A percentile compares a stretch with the other conserved stretches of the same genome.
These are phyloP conservation scores for Talaromyces stipitatus DNA, from an alignment of 495 filamentous ascomycete genomes.

Conservation along the genomic window DNA sequence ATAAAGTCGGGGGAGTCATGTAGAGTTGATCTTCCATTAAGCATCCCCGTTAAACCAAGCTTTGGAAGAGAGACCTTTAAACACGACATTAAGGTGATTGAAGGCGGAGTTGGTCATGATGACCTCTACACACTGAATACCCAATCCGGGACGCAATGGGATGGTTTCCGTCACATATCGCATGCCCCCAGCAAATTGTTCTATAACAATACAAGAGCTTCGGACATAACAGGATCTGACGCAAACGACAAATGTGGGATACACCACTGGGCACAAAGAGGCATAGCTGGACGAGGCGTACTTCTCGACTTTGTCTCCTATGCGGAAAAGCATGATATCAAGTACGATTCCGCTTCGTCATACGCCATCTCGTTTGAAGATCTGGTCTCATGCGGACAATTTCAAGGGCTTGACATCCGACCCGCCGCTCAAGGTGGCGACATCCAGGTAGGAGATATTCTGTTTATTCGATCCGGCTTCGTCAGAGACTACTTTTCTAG, in stretches of 20 bases:
- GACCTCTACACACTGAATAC: conserved; percentile 64
- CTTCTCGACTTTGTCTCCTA: conserved; percentile 44
- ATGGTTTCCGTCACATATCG: conserved; percentile 57
- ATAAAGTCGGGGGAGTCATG: too few species aligned
- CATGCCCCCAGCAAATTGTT: not conserved
- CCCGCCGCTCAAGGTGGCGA: conserved; percentile 47
- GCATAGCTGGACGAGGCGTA: conserved; percentile 42
- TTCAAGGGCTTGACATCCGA: conserved; percentile 34
- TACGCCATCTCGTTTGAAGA: conserved; percentile 53
- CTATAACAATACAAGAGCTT: conserved; percentile 23
- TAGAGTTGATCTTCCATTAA: too few species aligned
- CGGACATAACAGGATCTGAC: conserved; percentile 41
- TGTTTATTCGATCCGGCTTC: conserved; percentile 61
- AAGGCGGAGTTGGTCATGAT: conserved; percentile 40
- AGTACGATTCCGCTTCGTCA: conserved; percentile 48
- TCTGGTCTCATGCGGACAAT: conserved; percentile 49
- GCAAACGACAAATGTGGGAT: conserved; percentile 43
- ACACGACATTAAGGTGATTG: conserved; percentile 41
- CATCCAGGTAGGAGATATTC: conserved; percentile 56
- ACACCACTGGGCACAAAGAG: conserved; percentile 35
- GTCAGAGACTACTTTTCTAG: conserved; percentile 32
- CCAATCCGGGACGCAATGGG: conserved; percentile 68
- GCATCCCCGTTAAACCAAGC: too few species aligned
- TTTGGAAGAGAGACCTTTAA: conserved; percentile 34
- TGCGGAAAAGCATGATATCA: conserved; percentile 28